A percentile compares a stretch with the other conserved stretches of the same genome.
These are phyloP conservation scores for Usnea hakonensis DNA, from an alignment of 495 filamentous ascomycete species.

Conservation along the genomic window DNA sequence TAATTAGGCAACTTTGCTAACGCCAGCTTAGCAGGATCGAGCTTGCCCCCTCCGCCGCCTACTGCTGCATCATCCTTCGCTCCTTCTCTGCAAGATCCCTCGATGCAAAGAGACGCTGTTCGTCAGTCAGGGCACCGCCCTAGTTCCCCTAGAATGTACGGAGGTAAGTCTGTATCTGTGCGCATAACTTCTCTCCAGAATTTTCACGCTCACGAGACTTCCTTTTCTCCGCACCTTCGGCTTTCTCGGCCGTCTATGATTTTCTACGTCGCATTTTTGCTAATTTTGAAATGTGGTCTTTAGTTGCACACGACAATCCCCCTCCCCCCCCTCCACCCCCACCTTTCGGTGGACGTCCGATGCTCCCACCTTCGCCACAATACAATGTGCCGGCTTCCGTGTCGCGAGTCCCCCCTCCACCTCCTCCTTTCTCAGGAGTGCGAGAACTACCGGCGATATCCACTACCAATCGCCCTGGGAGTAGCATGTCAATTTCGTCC, in stretches of 20 bases:
- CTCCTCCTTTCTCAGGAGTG: constrained; percentile 38
- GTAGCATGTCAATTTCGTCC: constrained; percentile 94
- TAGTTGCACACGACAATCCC: constrained; percentile 7
- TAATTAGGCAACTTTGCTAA: constrained; percentile 4
- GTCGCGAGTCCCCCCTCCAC: constrained; percentile 31
- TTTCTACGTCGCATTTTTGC: neutral
- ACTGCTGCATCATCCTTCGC: constrained; percentile 11
- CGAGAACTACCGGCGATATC: constrained; percentile 46
- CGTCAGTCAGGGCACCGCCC: constrained; percentile 8
- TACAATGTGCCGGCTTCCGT: constrained; percentile 32
- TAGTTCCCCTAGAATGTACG: constrained; percentile 23
- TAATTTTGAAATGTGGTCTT: neutral
- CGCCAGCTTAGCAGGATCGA: constrained; percentile 15
- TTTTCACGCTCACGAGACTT: neutral
- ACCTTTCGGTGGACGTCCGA: constrained; percentile 44
- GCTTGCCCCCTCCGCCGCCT: constrained; percentile 18
- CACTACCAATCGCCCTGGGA: constrained; percentile 49
- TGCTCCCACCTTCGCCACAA: constrained; percentile 54
- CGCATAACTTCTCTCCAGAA: neutral
- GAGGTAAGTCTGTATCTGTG: constrained; percentile 13
- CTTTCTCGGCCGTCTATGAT: neutral
- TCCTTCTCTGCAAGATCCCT: constrained; percentile 8
- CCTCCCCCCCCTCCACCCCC: constrained; percentile 31
- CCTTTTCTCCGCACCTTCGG: neutral
- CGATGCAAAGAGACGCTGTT: constrained; percentile 3